A percentile compares a stretch with the other conserved stretches of the same genome.
Evolutionary conservation across 257 asterid genomes (phyloP).

Genomic region (Mitragyna speciosa): DNA sequence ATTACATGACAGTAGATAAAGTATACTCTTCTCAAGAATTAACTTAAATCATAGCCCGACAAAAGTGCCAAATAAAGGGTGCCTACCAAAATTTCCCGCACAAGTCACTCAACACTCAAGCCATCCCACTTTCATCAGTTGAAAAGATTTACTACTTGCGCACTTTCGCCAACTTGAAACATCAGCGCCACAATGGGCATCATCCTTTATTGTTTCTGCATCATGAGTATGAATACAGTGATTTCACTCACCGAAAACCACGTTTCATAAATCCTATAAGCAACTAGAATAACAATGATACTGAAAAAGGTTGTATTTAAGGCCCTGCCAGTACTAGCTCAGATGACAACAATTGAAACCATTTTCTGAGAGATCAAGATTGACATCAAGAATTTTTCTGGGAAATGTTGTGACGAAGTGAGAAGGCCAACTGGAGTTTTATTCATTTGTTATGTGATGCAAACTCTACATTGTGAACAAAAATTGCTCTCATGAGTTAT

Average conservation of each 20-base stretch:
- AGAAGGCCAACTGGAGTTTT: no score
- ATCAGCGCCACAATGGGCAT: slow-evolving; percentile 82
- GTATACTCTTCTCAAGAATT: neutral
- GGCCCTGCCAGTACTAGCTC: neutral
- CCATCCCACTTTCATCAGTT: neutral
- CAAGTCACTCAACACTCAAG: neutral
- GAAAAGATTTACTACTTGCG: slow-evolving; percentile 47
- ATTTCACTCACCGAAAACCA: neutral
- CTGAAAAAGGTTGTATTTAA: neutral
- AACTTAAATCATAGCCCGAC: neutral
- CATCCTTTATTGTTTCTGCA: slow-evolving; percentile 65
- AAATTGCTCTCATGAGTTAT: neutral
- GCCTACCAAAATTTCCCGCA: neutral
- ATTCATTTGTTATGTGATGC: no score
- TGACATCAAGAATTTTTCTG: neutral
- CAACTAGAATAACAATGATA: neutral
- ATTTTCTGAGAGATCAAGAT: neutral
- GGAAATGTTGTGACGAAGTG: neutral
- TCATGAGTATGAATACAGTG: slow-evolving; percentile 25
- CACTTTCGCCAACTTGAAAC: slow-evolving; percentile 86
- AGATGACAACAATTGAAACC: neutral
- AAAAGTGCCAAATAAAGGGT: neutral
- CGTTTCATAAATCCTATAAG: neutral
- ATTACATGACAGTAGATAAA: neutral
- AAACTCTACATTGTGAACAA: no score